Conservation (phyloP, 1,284 basidiomycete genomes). For the Retiboletus flavoniger region DNA sequence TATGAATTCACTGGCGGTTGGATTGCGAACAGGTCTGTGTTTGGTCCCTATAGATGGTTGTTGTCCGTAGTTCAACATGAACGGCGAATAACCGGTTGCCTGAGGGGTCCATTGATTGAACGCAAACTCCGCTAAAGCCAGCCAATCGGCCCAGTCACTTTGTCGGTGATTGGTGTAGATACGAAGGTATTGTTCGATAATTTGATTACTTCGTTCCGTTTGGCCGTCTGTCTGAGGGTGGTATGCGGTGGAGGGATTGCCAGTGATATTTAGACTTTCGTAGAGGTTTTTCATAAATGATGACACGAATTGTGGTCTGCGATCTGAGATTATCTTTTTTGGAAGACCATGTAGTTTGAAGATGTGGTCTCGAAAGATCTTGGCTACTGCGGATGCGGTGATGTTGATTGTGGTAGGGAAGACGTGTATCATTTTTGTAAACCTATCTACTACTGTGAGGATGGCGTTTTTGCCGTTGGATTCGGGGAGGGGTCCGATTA, state of each 20-base stretch:
- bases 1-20: too few relatives aligned
- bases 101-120: too few relatives aligned
- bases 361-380: background rate
- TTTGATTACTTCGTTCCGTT: too few relatives aligned
- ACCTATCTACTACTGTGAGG: background rate
- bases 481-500: background rate
- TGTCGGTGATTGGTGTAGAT: too few relatives aligned
- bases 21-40: too few relatives aligned
- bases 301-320: background rate
- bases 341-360: background rate
- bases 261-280: too few relatives aligned
- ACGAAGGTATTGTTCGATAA: too few relatives aligned
- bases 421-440: background rate
- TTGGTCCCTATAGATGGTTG: too few relatives aligned
- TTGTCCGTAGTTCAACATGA: too few relatives aligned
- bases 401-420: background rate
- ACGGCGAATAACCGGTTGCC: too few relatives aligned
- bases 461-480: background rate
- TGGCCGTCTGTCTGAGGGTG: background rate
- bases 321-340: background rate
- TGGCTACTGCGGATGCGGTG: background rate
- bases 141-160: too few relatives aligned
- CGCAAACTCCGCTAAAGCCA: too few relatives aligned
- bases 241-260: background rate
- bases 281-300: background rate